Percentiles rank a stretch among this genome's conserved stretches.
Evolutionary conservation across 495 filamentous ascomycete species (phyloP).

Genomic region (Penicillium steckii): DNA sequence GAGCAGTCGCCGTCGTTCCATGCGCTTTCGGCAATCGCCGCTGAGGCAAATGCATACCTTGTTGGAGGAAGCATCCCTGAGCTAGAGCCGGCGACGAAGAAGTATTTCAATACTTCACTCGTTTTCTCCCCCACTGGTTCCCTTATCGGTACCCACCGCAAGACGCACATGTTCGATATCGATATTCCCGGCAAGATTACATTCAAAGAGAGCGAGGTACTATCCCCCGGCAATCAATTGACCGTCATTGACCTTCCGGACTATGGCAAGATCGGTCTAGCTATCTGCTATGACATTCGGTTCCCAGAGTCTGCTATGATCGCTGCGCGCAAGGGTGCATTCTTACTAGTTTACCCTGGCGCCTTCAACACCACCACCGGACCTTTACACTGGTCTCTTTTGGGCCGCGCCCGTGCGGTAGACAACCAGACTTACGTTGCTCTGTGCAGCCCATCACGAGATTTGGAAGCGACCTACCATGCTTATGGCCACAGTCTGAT

Average conservation of each 20-base stretch:
- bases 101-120: conserved; percentile 89
- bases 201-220: conserved; percentile 87
- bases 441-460: conserved; percentile 86
- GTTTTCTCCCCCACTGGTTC: conserved; percentile 74
- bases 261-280: conserved; percentile 80
- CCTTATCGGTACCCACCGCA: conserved; percentile 84
- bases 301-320: conserved; percentile 95
- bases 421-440: conserved; percentile 97
- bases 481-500: conserved; percentile 91
- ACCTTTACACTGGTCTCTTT: conserved; percentile 83
- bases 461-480: conserved; percentile 73
- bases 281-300: conserved; percentile 96
- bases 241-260: conserved; percentile 81
- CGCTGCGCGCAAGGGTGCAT: conserved; percentile 78
- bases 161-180: conserved; percentile 98
- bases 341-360: conserved; percentile 86
- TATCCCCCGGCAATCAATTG: conserved; percentile 76
- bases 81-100: conserved; percentile 57
- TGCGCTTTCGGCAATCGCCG: conserved; percentile 75
- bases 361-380: conserved; percentile 96
- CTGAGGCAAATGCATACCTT: conserved; percentile 72
- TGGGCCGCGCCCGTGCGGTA: conserved; percentile 78
- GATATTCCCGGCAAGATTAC: conserved; percentile 92
- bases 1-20: conserved; percentile 78
- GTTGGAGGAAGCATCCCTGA: conserved; percentile 95